Evolutionary conservation across 495 filamentous ascomycete species (phyloP), one percentile per base, ranked within the genome.

Genomic region (Podospora sp.): DNA sequence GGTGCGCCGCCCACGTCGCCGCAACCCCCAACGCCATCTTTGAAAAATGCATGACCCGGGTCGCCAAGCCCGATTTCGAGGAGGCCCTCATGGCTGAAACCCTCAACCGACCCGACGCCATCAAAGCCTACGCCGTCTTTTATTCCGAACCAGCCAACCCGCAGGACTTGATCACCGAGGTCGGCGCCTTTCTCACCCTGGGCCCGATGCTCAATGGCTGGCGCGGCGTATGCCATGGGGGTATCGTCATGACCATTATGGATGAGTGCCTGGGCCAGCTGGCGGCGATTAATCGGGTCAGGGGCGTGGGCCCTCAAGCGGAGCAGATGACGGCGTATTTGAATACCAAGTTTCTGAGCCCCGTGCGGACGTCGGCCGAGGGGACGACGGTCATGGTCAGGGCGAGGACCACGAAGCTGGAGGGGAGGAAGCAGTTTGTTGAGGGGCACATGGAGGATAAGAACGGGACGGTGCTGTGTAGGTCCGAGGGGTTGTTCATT

Each of bases 141-240:
- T 81, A 85, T 69, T 65, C 70, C 59, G 75, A 68, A 20, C 67
- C 77, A 67, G 22, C 65, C 5, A 66, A 67, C 27, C 66, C 65
- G 11, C 66, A 64, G n/a, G 68, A 70, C 8, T 69, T 73, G 55
- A 74, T 86, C 56, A 66, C 72, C 18, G 80, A 84, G 63, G 49
- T 86, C 55, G 75, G 76, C 26, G 74, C 74, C 9, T 75, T 89
- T 21, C 53, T 89, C 16, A 83, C 81, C 9, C 75, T 89, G 3
- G 85, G 85, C n/a, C 75, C 75, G 11, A 82, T 80, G 33, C 62
- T 91, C 62, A 87, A 88, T 69, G 88, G 88, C 1, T 83, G 83
- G 66, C 76, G 83, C n/a, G 75, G 80, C 18, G 79, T 86, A 24
- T 78, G 81, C 29, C 88, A 91, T 72, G 89, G 88, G 20, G 89